These are phyloP conservation scores for Wallacemonas rigidus DNA, from an alignment of 208 protist species.

Conservation along the genomic window DNA sequence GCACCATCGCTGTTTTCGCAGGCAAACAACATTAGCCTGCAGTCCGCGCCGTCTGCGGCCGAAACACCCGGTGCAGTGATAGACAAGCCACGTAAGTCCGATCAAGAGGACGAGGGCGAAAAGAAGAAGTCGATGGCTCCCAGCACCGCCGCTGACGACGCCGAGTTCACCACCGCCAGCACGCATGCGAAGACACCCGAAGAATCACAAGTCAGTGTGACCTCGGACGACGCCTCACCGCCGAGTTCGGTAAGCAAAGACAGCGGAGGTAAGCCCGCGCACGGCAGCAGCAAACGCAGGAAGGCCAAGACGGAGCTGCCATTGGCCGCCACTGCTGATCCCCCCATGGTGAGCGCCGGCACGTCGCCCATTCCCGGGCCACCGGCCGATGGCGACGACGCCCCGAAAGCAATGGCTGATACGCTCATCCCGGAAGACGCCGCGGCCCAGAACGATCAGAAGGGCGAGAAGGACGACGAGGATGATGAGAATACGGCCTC, in stretches of 20 bases:
- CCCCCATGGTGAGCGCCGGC: not conserved
- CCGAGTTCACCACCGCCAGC: not conserved
- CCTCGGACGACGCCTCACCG: conserved; percentile 67
- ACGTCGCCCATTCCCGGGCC: conserved; percentile 5
- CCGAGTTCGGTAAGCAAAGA: conserved; percentile 17
- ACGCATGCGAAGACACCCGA: conserved; percentile 18
- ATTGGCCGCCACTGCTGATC: not conserved
- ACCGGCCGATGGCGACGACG: not conserved
- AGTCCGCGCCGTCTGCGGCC: not conserved
- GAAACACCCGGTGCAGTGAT: not conserved
- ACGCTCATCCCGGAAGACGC: not conserved
- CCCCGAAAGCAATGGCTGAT: not conserved
- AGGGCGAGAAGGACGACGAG: not conserved
- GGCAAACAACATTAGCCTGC: conserved; percentile 13
- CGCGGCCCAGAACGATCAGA: not conserved
- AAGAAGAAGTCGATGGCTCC: not conserved
- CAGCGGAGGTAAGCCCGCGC: conserved; percentile 18
- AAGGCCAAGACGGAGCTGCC: not conserved
- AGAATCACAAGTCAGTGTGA: conserved; percentile 56
- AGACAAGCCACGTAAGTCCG: not conserved
- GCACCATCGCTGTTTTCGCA: conserved; percentile 18
- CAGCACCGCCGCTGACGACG: conserved; percentile 9
- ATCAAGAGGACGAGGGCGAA: not conserved
- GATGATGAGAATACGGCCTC: not conserved
- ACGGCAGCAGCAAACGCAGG: not conserved